These are phyloP conservation scores for Rhododendron simsii DNA, from an alignment of 148 eudicot genomes.

Conservation along the genomic window DNA sequence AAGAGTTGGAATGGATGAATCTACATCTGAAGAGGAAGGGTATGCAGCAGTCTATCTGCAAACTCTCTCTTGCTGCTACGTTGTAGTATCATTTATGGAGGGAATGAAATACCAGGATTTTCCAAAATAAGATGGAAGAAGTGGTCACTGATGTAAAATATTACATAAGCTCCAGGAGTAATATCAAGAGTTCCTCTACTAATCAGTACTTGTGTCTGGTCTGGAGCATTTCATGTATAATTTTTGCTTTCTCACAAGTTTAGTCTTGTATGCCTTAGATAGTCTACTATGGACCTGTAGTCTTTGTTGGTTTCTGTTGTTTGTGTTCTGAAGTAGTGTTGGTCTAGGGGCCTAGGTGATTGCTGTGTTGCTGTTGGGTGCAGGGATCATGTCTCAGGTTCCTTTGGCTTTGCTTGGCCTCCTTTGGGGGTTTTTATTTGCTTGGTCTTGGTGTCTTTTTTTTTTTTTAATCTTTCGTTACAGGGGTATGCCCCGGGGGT, in stretches of 20 bases:
- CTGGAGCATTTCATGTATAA: background rate
- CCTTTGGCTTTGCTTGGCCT: background rate
- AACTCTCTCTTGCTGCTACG: no score
- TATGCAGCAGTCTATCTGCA: no score
- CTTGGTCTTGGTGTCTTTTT: background rate
- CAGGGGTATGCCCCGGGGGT: background rate
- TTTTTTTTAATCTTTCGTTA: no score
- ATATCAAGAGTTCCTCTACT: background rate
- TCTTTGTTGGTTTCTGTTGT: background rate
- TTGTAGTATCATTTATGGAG: no score
- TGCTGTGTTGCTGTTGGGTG: background rate
- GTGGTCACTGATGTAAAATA: no score
- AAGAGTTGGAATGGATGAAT: no score
- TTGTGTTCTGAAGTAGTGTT: background rate
- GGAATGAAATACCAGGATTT: no score
- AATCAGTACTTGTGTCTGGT: background rate
- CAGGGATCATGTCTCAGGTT: no score
- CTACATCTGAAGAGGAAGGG: no score
- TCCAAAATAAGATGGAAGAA: no score
- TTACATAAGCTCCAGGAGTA: background rate
- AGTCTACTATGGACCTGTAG: background rate
- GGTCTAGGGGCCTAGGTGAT: no score
- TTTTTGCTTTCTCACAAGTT: no score
- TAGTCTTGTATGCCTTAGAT: background rate
- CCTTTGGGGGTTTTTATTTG: background rate